Conservation (phyloP, 2,329 filamentous ascomycete species). For the Fusarium buharicum region DNA sequence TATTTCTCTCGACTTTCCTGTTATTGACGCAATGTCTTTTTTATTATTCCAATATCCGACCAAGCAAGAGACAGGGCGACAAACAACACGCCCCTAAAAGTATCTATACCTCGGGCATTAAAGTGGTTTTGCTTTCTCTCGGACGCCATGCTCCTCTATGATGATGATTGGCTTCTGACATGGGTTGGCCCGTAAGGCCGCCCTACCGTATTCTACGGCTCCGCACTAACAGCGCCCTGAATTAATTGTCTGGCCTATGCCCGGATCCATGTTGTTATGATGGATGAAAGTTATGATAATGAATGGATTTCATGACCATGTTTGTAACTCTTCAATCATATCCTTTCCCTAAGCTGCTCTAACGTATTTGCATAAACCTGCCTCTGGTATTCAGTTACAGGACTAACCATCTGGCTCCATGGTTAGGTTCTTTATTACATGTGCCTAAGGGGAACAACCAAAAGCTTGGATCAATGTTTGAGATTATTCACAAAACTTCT, state of each 20-base stretch:
- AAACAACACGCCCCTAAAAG: conserved; percentile 5
- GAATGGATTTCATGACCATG: background rate
- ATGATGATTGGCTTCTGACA: conserved; percentile 26
- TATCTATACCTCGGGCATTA: conserved; percentile 9
- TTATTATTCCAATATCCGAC: conserved; percentile 13
- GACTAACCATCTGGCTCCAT: conserved; percentile 28
- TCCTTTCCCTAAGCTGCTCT: background rate
- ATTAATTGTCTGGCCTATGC: conserved; percentile 8
- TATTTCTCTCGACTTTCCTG: background rate
- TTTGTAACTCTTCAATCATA: too few relatives aligned
- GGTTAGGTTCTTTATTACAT: conserved; percentile 20
- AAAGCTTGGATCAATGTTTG: conserved; percentile 17
- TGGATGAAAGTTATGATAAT: conserved; percentile 7
- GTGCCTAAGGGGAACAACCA: conserved; percentile 20
- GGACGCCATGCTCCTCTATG: background rate
- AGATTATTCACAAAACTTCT: conserved; percentile 16
- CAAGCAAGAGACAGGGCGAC: conserved; percentile 22
- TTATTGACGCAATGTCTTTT: conserved; percentile 6
- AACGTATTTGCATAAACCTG: background rate
- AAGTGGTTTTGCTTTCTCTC: conserved; percentile 11
- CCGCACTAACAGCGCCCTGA: conserved; percentile 19
- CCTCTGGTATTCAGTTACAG: background rate
- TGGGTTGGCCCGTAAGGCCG: conserved; percentile 13
- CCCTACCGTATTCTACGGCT: conserved; percentile 3
- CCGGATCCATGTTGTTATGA: background rate